Base-by-base conservation (phyloP, 1,284 basidiomycete genomes). In the Pisolithus thermaeus region DNA sequence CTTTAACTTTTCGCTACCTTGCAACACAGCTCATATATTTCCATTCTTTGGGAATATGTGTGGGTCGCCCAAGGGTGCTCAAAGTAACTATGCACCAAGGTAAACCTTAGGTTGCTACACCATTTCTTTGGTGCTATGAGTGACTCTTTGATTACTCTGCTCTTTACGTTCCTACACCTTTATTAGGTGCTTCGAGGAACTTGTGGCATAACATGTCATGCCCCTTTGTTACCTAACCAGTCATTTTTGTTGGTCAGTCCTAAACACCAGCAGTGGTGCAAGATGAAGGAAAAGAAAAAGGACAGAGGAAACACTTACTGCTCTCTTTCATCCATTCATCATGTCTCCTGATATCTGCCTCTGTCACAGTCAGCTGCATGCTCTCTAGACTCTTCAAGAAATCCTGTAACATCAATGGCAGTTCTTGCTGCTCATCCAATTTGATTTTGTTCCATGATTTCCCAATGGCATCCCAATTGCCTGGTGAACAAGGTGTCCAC, bases 401-500 rank as follows among this genome's bases (percentile, higher is more conserved):
- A 69, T 99, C 97, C 18, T 73, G 78, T 22, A 93, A 51, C 54
- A 73, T 80, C 64, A 97, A 72, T 42, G 87, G 78, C 1, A 94
- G 94, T 68, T 98, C 96, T 30, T 87, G 74, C 35, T 99, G 74
- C 64, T 97, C 90, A 50, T 95, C 87, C n/a, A 87, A 87, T 51
- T 87, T 87, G 45, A 99, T 79, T 55, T 92, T 90, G n/a, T 87
- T 83, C 96, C 97, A 99, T 3, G 84, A 76, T 76, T 90, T 94
- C 73, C 99, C 96, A 38, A 84, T 74, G 0, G 92, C 95, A 0
- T 83, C 83, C 0, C 84, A 76, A 59, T 96, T 92, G 11, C 96
- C 95, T 1, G 96, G 95, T 7, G 94, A 97, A 68, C 96, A 99
- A 7, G 96, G 96, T 23, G 93, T 97, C 84, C 77, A 87, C 73